Evolutionary conservation across 345 rosid species (phyloP).

Genomic region (Noccaea caerulescens): DNA sequence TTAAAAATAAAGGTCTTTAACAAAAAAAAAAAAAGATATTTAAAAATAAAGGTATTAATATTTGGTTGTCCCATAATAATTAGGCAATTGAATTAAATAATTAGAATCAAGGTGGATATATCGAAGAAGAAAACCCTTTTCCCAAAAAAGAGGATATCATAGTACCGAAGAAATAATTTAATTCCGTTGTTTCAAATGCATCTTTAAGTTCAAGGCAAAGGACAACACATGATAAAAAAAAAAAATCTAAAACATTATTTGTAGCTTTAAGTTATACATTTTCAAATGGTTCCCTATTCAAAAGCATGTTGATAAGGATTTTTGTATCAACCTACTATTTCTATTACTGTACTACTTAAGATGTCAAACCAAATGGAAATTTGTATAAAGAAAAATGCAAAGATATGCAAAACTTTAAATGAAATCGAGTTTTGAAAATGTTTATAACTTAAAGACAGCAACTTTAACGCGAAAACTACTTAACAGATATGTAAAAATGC

Average conservation of each 20-base stretch:
- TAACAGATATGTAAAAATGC: no score
- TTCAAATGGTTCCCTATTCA: neutral
- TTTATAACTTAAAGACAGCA: no score
- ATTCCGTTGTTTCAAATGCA: constrained; percentile 29
- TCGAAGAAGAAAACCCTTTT: constrained; percentile 31
- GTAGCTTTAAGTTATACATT: neutral
- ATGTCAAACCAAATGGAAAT: no score
- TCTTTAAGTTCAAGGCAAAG: constrained; percentile 8
- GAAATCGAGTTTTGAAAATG: no score
- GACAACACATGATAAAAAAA: neutral
- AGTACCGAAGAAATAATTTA: constrained; percentile 25
- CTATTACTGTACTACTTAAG: no score
- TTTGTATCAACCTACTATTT: no score
- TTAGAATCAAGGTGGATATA: constrained; percentile 21
- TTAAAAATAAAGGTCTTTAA: neutral
- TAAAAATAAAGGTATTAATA: constrained; percentile 5
- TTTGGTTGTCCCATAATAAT: constrained; percentile 25
- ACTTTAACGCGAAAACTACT: no score
- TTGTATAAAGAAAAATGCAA: no score
- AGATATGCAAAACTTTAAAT: no score
- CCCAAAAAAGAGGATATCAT: constrained; percentile 27
- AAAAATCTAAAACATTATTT: neutral
- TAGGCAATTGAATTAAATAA: constrained; percentile 4
- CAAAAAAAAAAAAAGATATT: neutral
- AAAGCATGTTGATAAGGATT: no score